These are phyloP conservation scores for Nakazawaea ernobii DNA, from an alignment of 805 yeast genomes.

Conservation along the genomic window DNA sequence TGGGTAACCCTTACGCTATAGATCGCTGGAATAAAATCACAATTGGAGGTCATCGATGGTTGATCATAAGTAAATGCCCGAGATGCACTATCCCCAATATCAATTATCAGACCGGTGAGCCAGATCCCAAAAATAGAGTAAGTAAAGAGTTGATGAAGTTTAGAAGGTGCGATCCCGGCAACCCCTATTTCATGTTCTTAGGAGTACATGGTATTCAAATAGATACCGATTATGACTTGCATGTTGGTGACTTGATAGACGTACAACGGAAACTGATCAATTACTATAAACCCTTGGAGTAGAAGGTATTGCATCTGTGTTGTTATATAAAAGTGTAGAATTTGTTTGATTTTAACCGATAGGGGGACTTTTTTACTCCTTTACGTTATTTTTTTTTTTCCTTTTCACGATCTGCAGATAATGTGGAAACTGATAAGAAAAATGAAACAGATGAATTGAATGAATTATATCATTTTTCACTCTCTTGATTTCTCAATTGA, in stretches of 20 bases:
- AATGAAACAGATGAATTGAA: too few relatives aligned
- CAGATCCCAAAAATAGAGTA: conserved; percentile 1
- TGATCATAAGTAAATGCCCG: conserved; percentile 21
- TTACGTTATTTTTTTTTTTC: too few relatives aligned
- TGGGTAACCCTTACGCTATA: conserved; percentile 19
- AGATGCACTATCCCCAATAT: conserved; percentile 25
- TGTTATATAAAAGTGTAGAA: too few relatives aligned
- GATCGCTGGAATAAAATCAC: conserved; percentile 22
- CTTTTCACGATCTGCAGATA: too few relatives aligned
- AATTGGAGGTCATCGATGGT: conserved; percentile 15
- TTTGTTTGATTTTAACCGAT: too few relatives aligned
- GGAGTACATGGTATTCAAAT: conserved; percentile 10
- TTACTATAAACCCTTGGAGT: conserved; percentile 10
- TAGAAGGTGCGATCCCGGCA: conserved; percentile 10
- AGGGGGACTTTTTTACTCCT: too few relatives aligned
- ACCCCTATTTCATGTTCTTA: conserved; percentile 5
- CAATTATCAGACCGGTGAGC: conserved; percentile 15
- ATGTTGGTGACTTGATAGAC: conserved; percentile 8
- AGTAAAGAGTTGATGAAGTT: conserved; percentile 5
- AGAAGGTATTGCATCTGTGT: neutral
- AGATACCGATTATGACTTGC: conserved; percentile 1
- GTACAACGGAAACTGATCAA: conserved; percentile 7
- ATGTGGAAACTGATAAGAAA: too few relatives aligned
- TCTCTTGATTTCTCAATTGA: too few relatives aligned
- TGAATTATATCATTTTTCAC: too few relatives aligned